Evolutionary conservation across 352 stramenopile species (phyloP).

Genomic region (Globisporangium perplexum): DNA sequence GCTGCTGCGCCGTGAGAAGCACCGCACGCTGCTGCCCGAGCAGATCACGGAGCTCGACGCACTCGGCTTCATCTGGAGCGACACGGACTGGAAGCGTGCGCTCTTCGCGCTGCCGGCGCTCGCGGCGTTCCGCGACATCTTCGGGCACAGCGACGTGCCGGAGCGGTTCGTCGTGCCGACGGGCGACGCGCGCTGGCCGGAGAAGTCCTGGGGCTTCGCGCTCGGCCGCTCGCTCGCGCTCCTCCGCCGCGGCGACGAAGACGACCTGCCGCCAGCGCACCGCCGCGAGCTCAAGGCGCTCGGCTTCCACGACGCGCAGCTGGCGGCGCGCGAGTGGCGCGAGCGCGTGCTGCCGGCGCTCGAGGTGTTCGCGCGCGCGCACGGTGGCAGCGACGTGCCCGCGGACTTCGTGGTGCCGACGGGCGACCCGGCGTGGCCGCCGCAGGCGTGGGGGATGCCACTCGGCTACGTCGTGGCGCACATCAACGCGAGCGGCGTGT

Average conservation of each 20-base stretch:
- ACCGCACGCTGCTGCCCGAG: conserved; percentile 20
- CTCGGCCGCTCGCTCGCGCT: conserved; percentile 19
- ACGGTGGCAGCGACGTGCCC: conserved; percentile 31
- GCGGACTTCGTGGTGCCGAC: conserved; percentile 50
- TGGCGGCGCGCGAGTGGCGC: conserved; percentile 25
- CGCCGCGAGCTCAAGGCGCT: conserved; percentile 25
- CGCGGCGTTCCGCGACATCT: conserved; percentile 19
- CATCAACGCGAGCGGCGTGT: conserved; percentile 39
- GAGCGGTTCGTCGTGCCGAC: conserved; percentile 24
- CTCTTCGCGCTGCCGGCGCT: conserved; percentile 48
- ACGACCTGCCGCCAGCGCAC: conserved; percentile 3
- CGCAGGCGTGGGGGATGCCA: conserved; percentile 22
- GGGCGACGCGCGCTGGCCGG: conserved; percentile 17
- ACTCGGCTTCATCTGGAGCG: conserved; percentile 70
- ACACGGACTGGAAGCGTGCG: conserved; percentile 65
- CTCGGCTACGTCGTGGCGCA: conserved; percentile 55
- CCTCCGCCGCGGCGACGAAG: conserved; percentile 5
- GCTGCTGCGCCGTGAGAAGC: conserved; percentile 71
- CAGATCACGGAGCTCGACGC: conserved; percentile 33
- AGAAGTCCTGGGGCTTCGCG: conserved; percentile 12
- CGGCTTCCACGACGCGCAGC: conserved; percentile 30
- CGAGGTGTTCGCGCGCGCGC: conserved; percentile 22
- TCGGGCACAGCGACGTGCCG: conserved; percentile 37
- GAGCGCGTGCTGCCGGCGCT: conserved; percentile 36
- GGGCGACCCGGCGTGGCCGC: conserved; percentile 37